Evolutionary conservation across 179 eudicot genomes (phyloP).

Genomic region (Silene coronaria): DNA sequence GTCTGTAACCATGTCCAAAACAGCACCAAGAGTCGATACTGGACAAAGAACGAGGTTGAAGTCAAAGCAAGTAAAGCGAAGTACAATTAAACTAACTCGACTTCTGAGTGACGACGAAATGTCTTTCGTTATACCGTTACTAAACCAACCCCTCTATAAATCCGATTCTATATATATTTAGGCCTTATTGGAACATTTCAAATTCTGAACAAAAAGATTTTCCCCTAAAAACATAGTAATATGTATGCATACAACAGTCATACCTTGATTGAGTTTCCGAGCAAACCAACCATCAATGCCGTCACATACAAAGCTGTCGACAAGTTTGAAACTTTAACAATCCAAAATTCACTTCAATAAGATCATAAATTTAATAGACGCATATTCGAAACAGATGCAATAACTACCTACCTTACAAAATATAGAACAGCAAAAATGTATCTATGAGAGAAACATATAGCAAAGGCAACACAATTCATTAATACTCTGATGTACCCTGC

Average conservation of each 20-base stretch:
- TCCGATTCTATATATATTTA: background rate
- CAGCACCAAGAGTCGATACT: constrained; percentile 95
- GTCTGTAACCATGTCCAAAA: constrained; percentile 96
- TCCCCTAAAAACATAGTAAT: background rate
- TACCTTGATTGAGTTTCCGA: constrained; percentile 95
- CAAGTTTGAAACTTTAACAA: constrained; percentile 2
- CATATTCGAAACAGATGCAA: background rate
- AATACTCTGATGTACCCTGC: constrained; percentile 73
- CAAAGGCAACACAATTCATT: constrained; percentile 76
- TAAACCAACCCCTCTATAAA: background rate
- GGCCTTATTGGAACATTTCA: background rate
- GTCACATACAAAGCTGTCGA: constrained; percentile 81
- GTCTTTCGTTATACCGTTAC: background rate
- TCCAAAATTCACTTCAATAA: background rate
- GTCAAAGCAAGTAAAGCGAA: constrained; percentile 14
- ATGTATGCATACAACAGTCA: background rate
- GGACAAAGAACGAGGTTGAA: constrained; percentile 18
- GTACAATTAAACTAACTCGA: background rate
- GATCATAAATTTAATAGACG: background rate
- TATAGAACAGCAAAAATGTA: constrained; percentile 64
- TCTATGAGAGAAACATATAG: constrained; percentile 63
- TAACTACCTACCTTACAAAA: constrained; percentile 50
- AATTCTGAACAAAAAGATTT: background rate
- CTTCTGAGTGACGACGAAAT: background rate
- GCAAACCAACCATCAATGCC: constrained; percentile 98